Base-by-base conservation (phyloP, 176 grass and related monocot species). In the Neostapfia colusana region DNA sequence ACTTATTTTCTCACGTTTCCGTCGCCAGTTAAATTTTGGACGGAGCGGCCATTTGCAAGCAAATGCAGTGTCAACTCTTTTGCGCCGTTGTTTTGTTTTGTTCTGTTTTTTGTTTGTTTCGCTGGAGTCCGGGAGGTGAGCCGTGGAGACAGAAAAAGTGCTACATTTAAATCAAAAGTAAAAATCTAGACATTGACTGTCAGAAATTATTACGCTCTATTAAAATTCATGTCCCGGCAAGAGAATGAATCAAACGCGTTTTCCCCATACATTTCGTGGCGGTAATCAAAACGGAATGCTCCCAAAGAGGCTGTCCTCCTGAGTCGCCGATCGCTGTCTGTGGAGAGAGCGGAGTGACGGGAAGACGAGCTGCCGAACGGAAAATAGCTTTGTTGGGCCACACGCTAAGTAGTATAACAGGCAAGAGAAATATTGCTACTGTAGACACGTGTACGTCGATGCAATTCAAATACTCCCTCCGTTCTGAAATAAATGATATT, bases 11-110 rank as follows among this genome's bases (percentile, higher is more conserved):
- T 79, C 26, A 63, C 54, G 44, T 13, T 60, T 0, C 38, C 55
- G 80, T 63, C 31, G n/a, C 68, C 1, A 69, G 75, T 63, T 15
- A 44, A 83, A 48, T 51, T 61, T 24, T 59, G 26, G 28, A 40
- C 50, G 38, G 21, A 71, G 42, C 25, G 80, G 15, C 13, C 10
- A 43, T 7, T 62, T 77, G 23, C 31, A 58, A 28, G 9, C 9
- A 57, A 57, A 57, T 4, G 20, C 16, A 53, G 8, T 55, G 49
- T 55, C 8, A 55, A 25, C 21, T 25, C 8, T 57, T 57, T 57
- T 12, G 4, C 0, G 0, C 50, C 50, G 1, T 21, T 21, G 18
- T 8, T 21, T n/a, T 54, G 17, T 26, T 56, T 24, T 10, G 20
- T 10, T 57, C 2, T 21, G 8, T 54, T 5, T 26, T 56, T 24